Base-by-base conservation (phyloP, 140 eudicot genomes). In the Ambrosia hybrid region DNA sequence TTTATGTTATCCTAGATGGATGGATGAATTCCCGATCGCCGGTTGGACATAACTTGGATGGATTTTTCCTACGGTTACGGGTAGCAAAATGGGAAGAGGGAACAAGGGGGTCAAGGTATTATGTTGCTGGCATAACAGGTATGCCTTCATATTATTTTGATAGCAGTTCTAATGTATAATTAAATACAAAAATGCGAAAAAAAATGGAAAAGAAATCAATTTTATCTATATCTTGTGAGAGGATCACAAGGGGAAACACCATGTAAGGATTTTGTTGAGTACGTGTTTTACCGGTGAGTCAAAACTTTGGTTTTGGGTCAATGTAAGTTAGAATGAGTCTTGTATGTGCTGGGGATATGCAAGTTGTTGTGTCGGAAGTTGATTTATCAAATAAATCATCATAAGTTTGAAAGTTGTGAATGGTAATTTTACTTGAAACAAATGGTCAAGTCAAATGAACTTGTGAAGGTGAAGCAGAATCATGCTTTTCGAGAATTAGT, bases 61-160 rank as follows among this genome's bases (percentile, higher is more conserved):
- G 97, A 26, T 83, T 73, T 79, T 91, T 85, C 74, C 71, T 88
- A 34, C 96, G 97, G 4, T 48, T 91, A 80, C 83, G 97, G 48
- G 85, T 88, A 34, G 87, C 89, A 26, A 91, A 88, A 55, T 71
- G 77, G 82, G 86, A 77, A 77, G 83, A 73, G 12, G 85, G 83
- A 30, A 71, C 53, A 15, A 84, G 83, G 67, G 89, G 91, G 68
- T 81, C 97, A 14, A 85, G 86, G 53, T 91, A 91, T 77, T 77
- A 75, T 73, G 91, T 86, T 73, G 97, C 96, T 6, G 73, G 94
- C 75, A 81, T 91, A 49, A 83, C 78, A 71, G 96, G 97, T 91
- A 82, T 56, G 37, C 33, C 11, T 58, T 67, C 13, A 36, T 57
- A 45, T 67, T 12, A 49, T 12, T 60, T 60, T 12, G 0, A 5